A percentile compares a stretch with the other conserved stretches of the same genome.
Evolutionary conservation across 176 grass and related monocot species (phyloP).

Genomic region (Triticum monococcum): DNA sequence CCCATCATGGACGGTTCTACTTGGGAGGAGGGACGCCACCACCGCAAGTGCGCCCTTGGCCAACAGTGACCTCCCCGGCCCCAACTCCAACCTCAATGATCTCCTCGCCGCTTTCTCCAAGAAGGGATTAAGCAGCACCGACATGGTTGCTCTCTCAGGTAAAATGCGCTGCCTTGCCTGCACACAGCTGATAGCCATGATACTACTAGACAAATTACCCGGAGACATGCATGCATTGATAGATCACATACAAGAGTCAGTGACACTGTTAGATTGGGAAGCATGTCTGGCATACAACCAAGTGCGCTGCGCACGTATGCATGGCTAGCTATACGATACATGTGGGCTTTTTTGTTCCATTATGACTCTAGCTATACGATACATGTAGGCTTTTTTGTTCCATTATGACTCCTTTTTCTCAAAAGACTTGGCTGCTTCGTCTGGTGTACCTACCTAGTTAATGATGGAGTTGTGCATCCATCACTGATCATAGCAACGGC

Average conservation of each 20-base stretch:
- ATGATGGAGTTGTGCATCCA: not conserved
- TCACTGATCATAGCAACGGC: not conserved
- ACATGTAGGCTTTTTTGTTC: not conserved
- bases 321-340: not conserved
- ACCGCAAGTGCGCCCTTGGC: constrained; percentile 61
- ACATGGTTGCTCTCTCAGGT: constrained; percentile 75
- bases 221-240: not conserved
- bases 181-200: not conserved
- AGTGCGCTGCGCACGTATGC: not conserved
- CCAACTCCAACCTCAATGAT: constrained; percentile 32
- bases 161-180: not conserved
- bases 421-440: not conserved
- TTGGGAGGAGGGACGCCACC: constrained; percentile 57
- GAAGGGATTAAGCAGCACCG: constrained; percentile 52
- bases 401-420: not conserved
- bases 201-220: not conserved
- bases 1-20: constrained; percentile 50
- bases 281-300: not conserved
- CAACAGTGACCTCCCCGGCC: constrained; percentile 50
- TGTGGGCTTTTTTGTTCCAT: not conserved
- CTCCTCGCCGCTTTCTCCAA: constrained; percentile 51
- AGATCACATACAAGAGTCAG: not conserved
- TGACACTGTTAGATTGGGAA: not conserved
- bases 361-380: not conserved
- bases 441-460: not conserved